A percentile compares a stretch with the other conserved stretches of the same genome.
Conservation (phyloP, 2,329 filamentous ascomycete genomes). For the Xylaria sp. region DNA sequence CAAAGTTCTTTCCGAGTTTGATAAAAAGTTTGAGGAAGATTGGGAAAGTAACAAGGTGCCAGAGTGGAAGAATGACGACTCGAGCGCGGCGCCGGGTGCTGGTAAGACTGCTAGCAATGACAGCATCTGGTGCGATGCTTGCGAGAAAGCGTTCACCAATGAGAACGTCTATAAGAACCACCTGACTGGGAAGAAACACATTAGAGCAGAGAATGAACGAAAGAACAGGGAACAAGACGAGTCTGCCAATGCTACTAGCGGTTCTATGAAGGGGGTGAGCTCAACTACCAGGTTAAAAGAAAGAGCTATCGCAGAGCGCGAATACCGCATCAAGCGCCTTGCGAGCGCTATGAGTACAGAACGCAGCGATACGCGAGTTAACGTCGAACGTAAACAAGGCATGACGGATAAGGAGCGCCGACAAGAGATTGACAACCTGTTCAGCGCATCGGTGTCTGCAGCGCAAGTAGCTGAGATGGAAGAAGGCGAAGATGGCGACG, state of each 20-base stretch:
- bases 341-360: conserved; percentile 86
- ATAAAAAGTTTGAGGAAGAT: conserved; percentile 82
- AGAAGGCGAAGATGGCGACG: conserved; percentile 78
- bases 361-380: conserved; percentile 88
- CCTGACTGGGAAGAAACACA: conserved; percentile 90
- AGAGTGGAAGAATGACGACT: conserved; percentile 77
- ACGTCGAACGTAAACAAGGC: conserved; percentile 94
- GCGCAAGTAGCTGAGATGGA: conserved; percentile 61
- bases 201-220: conserved; percentile 80
- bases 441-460: conserved; percentile 66
- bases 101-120: conserved; percentile 60
- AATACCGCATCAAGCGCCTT: conserved; percentile 83
- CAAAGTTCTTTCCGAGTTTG: conserved; percentile 79
- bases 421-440: conserved; percentile 90
- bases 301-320: conserved; percentile 87
- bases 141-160: conserved; percentile 95
- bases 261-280: conserved; percentile 44
- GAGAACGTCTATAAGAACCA: conserved; percentile 94
- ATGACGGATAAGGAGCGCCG: conserved; percentile 98
- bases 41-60: conserved; percentile 85
- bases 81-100: conserved; percentile 52
- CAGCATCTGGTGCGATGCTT: conserved; percentile 89
- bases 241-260: conserved; percentile 47
- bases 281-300: conserved; percentile 78
- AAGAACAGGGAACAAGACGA: conserved; percentile 59